Evolutionary conservation across 352 stramenopile genomes (phyloP).

Genomic region (Blastocystis sp.): DNA sequence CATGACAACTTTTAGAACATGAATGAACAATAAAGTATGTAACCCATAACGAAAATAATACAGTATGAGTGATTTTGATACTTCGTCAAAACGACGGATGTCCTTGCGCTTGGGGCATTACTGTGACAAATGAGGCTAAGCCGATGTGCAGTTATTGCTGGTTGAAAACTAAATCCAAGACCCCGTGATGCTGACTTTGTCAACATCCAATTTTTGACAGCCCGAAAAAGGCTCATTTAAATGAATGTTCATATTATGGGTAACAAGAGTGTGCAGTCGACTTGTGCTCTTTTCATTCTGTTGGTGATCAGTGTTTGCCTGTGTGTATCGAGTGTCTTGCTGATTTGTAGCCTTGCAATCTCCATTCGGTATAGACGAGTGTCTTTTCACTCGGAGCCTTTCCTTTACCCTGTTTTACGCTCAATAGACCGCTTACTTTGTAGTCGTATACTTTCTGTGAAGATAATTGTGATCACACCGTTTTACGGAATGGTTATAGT

Average conservation of each 20-base stretch:
- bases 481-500: neutral
- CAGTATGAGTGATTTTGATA: neutral
- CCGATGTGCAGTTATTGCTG: conserved; percentile 60
- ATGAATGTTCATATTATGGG: neutral
- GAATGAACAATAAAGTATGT: neutral
- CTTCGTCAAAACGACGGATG: neutral
- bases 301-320: no score
- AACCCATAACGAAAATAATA: conserved; percentile 28
- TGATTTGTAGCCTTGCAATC: no score
- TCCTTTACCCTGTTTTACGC: no score
- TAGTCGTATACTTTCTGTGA: neutral
- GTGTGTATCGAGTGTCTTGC: no score
- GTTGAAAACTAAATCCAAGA: conserved; percentile 63
- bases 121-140: conserved; percentile 60
- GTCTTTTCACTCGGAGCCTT: no score
- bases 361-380: no score
- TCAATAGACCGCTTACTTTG: neutral
- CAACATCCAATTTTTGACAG: conserved; percentile 60
- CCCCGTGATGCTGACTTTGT: conserved; percentile 56
- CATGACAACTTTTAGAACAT: neutral
- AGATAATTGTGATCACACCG: neutral
- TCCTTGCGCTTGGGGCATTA: conserved; percentile 62
- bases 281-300: no score
- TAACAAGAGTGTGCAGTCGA: neutral
- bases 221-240: conserved; percentile 43